phyloP scores from a whole-genome alignment of 352 stramenopile genomes.

The Saprolegnia diclina region DNA sequence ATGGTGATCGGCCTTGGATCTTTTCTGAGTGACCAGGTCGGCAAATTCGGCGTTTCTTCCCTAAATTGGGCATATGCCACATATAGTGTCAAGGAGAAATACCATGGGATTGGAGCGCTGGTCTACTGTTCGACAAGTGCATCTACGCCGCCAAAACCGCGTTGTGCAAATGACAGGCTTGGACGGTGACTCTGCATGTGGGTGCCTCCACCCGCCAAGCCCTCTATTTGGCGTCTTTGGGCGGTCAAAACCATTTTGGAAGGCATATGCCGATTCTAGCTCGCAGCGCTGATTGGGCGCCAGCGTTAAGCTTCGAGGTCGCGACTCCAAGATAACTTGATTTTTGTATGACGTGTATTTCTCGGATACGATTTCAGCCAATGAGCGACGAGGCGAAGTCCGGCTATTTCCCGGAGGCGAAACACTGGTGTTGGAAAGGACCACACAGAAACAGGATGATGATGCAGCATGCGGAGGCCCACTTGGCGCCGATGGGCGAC shows the following conservation, averaged over 20 bases:
- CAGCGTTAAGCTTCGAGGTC: too few species aligned
- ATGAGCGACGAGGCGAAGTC: not conserved
- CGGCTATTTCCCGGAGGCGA: not conserved
- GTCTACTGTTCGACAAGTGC: too few species aligned
- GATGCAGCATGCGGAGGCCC: not conserved
- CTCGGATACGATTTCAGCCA: constrained; percentile 2
- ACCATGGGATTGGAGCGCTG: too few species aligned
- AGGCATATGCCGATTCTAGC: not conserved
- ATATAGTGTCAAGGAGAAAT: too few species aligned
- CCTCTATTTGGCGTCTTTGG: not conserved
- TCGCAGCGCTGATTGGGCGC: not conserved
- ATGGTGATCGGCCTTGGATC: not conserved
- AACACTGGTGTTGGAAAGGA: not conserved
- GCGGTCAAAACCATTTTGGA: not conserved
- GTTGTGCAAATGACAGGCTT: too few species aligned
- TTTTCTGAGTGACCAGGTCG: not conserved
- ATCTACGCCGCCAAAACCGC: too few species aligned
- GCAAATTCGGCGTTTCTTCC: too few species aligned
- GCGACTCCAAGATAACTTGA: not conserved
- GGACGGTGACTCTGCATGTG: too few species aligned
- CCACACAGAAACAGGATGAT: not conserved
- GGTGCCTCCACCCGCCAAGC: too few species aligned
- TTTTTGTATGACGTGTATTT: not conserved
- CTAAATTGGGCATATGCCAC: too few species aligned
- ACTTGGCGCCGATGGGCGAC: not conserved